A percentile compares a stretch with the other conserved stretches of the same genome.
phyloP scores from a whole-genome alignment of 2,329 filamentous ascomycete genomes.

The Chrysosporium keratinophilum region DNA sequence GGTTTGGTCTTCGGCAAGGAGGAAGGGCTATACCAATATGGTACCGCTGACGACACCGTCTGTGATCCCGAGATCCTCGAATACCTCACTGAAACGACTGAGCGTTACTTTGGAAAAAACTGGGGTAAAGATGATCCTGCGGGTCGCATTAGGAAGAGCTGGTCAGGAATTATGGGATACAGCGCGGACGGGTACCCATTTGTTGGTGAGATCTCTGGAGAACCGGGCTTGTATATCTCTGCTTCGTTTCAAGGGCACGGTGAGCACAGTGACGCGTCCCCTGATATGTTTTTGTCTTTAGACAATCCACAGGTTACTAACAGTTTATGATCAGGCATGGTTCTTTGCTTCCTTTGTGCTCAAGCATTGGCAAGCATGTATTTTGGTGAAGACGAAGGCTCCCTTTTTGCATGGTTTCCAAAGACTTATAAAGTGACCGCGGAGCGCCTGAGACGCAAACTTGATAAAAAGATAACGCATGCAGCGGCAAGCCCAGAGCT shows the following conservation, averaged over 20 bases:
- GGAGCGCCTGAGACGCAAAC: slow-evolving; percentile 1
- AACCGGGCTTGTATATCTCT: slow-evolving; percentile 17
- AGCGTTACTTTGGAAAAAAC: slow-evolving; percentile 26
- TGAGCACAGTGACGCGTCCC: background rate
- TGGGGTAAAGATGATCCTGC: slow-evolving; percentile 39
- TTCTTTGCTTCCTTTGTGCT: slow-evolving; percentile 14
- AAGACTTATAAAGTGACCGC: slow-evolving; percentile 12
- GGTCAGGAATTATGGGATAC: slow-evolving; percentile 51
- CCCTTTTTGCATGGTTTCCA: slow-evolving; percentile 15
- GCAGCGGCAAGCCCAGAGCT: background rate
- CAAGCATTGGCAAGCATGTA: slow-evolving; percentile 15
- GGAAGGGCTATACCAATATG: slow-evolving; percentile 19
- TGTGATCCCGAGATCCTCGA: slow-evolving; percentile 17
- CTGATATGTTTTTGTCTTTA: background rate
- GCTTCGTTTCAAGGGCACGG: slow-evolving; percentile 17
- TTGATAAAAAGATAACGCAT: background rate
- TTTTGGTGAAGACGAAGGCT: slow-evolving; percentile 14
- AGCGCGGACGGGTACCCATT: slow-evolving; percentile 45
- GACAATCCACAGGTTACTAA: background rate
- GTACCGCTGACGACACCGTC: slow-evolving; percentile 18
- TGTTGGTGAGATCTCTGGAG: slow-evolving; percentile 38
- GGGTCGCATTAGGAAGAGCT: slow-evolving; percentile 38
- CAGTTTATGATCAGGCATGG: slow-evolving; percentile 13
- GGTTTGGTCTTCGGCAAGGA: slow-evolving; percentile 17
- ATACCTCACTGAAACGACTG: slow-evolving; percentile 21